Percentiles rank a stretch among this genome's conserved stretches.
phyloP scores from a whole-genome alignment of 2,329 filamentous ascomycete genomes.

The Clarireedia monteithiana region DNA sequence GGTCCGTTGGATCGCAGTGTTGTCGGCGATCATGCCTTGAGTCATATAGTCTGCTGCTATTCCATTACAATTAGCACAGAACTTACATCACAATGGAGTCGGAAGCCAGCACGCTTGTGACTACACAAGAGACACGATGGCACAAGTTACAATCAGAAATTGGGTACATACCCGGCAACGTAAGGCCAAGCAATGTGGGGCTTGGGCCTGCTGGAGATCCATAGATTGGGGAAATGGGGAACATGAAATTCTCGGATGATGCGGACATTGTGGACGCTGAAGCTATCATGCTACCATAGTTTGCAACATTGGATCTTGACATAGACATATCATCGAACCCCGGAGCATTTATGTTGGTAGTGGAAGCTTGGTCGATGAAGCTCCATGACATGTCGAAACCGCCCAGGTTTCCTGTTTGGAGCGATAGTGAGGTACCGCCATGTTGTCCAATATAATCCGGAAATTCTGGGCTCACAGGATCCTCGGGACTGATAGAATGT shows the following conservation, averaged over 20 bases:
- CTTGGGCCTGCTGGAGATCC: conserved; percentile 9
- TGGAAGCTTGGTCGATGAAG: conserved; percentile 4
- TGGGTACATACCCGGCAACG: conserved; percentile 16
- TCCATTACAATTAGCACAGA: conserved; percentile 2
- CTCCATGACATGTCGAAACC: conserved; percentile 17
- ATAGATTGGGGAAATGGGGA: conserved; percentile 13
- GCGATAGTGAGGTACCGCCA: conserved; percentile 1
- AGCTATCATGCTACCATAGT: conserved; percentile 19
- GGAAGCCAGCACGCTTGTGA: no score
- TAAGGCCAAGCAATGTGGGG: conserved; percentile 13
- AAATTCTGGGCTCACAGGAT: background rate
- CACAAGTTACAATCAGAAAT: background rate
- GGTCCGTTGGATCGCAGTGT: conserved; percentile 2
- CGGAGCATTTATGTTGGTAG: conserved; percentile 7
- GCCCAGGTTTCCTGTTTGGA: conserved; percentile 7
- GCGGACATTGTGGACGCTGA: conserved; percentile 19
- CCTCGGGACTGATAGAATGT: conserved; percentile 2
- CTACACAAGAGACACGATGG: background rate
- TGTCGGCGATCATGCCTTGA: conserved; percentile 2
- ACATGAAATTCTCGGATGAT: conserved; percentile 18
- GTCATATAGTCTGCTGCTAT: conserved; percentile 1
- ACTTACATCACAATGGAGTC: background rate
- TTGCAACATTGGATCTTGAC: conserved; percentile 17
- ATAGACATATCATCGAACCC: conserved; percentile 16
- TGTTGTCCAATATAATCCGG: background rate